Base-by-base conservation (phyloP, 1,284 basidiomycete species). In the Sporisorium iseilematis-ciliati region DNA sequence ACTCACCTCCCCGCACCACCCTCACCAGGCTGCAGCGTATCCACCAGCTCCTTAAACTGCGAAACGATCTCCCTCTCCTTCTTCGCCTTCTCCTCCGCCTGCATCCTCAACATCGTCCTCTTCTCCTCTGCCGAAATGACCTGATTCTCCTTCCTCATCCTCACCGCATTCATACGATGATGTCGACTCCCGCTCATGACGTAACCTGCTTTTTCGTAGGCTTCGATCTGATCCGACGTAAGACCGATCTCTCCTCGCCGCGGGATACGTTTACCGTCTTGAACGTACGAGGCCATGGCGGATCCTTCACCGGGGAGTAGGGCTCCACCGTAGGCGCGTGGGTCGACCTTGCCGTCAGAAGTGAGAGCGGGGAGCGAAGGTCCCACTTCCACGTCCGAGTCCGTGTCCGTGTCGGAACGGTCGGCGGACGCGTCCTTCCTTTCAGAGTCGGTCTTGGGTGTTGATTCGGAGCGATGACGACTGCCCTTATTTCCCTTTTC, bases 101-200 rank as follows among this genome's bases (percentile, higher is more conserved):
- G 94, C 86, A 96, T 84, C 86, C 95, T 95, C 81, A 98, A 85
- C 64, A 97, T 94, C 25, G 93, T 93, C 46, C 95, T 88, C 88
- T 97, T 97, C 88, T 99, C 96, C 87, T 98, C 96, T 1, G 95
- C 95, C 6, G 77, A 70, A 85, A 97, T 96, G 68, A 99, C 95
- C 87, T 99, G 96, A 87, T 97, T 97, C 88, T 99, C 96, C 89
- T 98, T 97, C 81, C 96, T 88, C 90, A 97, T 92, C 69, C 97
- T 92, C 41, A 99, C 96, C 0, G 95, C 97, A 41, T 84, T 97
- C 95, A 97, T 97, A 20, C 86, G 67, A 55, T 80, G 73, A 69
- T 99, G 95, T 62, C 96, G 88, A 82, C 91, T 93, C 46, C 96
- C 96, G 81, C 92, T 94, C 97, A 99, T 99, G 61, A 99, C 96